phyloP scores from a whole-genome alignment of 2,329 filamentous ascomycete species.

The Cercospora janseana region DNA sequence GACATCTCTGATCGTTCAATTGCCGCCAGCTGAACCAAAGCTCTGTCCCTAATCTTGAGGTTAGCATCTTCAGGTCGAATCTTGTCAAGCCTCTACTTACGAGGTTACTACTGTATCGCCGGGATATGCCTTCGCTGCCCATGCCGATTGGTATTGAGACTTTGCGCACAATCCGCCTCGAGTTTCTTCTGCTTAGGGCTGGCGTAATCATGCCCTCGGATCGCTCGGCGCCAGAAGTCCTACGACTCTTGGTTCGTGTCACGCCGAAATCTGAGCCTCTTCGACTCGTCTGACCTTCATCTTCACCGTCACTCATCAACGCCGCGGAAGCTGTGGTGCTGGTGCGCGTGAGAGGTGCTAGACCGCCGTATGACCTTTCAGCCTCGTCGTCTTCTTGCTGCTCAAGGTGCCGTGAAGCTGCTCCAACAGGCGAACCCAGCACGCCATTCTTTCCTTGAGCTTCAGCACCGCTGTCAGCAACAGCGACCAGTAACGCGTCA shows the following conservation, averaged over 20 bases:
- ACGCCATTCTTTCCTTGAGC: slow-evolving; percentile 24
- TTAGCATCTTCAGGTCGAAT: neutral
- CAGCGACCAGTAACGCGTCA: slow-evolving; percentile 18
- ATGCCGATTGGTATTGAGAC: slow-evolving; percentile 49
- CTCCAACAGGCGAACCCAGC: slow-evolving; percentile 7
- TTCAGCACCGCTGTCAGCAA: slow-evolving; percentile 28
- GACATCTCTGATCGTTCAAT: too few relatives aligned
- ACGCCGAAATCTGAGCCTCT: slow-evolving; percentile 16
- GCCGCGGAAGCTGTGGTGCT: slow-evolving; percentile 32
- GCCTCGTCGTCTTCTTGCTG: slow-evolving; percentile 37
- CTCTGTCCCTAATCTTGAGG: neutral
- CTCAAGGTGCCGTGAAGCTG: slow-evolving; percentile 15
- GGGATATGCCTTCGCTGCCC: slow-evolving; percentile 43
- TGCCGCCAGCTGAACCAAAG: slow-evolving; percentile 4
- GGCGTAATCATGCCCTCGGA: slow-evolving; percentile 8
- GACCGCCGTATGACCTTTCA: slow-evolving; percentile 39
- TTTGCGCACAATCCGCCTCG: slow-evolving; percentile 39
- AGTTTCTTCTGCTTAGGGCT: slow-evolving; percentile 27
- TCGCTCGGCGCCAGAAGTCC: slow-evolving; percentile 18
- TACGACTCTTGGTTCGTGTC: slow-evolving; percentile 16
- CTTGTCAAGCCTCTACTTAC: slow-evolving; percentile 18
- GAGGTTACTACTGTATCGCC: slow-evolving; percentile 48
- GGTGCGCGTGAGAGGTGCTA: slow-evolving; percentile 36
- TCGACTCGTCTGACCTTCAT: slow-evolving; percentile 24
- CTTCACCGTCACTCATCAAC: slow-evolving; percentile 27